Evolutionary conservation across 768 basidiomycete genomes (phyloP).

Genomic region (Lactarius hengduanensis): DNA sequence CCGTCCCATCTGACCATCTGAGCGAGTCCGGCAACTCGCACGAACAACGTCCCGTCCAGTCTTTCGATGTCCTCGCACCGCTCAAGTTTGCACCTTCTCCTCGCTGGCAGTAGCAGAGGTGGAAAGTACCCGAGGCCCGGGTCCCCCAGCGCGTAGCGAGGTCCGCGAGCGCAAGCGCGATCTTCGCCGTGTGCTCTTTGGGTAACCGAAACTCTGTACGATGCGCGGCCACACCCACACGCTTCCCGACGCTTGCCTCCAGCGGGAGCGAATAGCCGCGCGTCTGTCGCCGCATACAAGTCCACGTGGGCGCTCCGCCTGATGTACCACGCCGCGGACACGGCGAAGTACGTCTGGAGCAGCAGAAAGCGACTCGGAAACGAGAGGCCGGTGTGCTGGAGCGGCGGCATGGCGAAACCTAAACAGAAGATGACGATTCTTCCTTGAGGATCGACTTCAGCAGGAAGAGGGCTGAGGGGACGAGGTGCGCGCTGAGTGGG

Average conservation of each 20-base stretch:
- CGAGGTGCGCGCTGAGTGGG: slow-evolving; percentile 37
- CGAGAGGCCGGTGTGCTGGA: too few relatives aligned
- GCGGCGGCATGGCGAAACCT: slow-evolving; percentile 39
- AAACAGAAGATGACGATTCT: background rate
- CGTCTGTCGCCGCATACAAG: slow-evolving; percentile 41
- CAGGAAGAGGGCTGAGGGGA: slow-evolving; percentile 47
- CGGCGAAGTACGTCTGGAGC: slow-evolving; percentile 55
- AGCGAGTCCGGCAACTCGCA: slow-evolving; percentile 54
- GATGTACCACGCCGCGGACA: slow-evolving; percentile 47
- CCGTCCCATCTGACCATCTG: slow-evolving; percentile 18
- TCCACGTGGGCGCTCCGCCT: slow-evolving; percentile 48
- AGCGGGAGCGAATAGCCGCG: background rate
- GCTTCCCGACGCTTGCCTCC: background rate
- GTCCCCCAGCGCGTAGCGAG: slow-evolving; percentile 40
- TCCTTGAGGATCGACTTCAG: slow-evolving; percentile 43
- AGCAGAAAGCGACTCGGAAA: slow-evolving; percentile 38
- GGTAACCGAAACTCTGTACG: slow-evolving; percentile 54
- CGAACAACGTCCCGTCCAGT: slow-evolving; percentile 62
- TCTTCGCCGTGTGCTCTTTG: slow-evolving; percentile 54
- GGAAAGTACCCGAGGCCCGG: slow-evolving; percentile 32
- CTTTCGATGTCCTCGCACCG: slow-evolving; percentile 45
- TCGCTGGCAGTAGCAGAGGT: slow-evolving; percentile 5
- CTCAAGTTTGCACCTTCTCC: slow-evolving; percentile 3
- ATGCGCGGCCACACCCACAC: slow-evolving; percentile 51
- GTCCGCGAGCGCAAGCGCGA: slow-evolving; percentile 49